Conservation (phyloP, 768 basidiomycete species). For the Hypholoma fasciculare region DNA sequence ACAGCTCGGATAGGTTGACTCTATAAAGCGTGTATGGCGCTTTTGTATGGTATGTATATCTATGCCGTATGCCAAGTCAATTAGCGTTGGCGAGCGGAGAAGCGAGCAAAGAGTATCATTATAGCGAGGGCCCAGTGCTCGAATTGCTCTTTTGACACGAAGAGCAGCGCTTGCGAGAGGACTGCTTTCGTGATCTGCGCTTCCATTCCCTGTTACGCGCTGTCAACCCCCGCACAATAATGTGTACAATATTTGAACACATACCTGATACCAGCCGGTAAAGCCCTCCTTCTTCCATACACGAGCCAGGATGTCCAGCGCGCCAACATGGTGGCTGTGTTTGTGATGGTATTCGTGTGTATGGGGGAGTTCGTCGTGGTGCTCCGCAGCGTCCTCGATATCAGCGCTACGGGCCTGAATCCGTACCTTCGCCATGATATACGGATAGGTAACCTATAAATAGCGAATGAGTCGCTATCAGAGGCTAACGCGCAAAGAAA, state of each 20-base stretch:
- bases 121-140: constrained; percentile 83
- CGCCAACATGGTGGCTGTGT: constrained; percentile 61
- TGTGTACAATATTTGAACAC: background rate
- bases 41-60: background rate
- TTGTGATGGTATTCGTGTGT: constrained; percentile 43
- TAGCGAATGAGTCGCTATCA: background rate
- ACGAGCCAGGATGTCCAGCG: constrained; percentile 70
- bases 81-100: constrained; percentile 23
- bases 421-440: constrained; percentile 96
- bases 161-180: constrained; percentile 90
- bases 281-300: constrained; percentile 80
- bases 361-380: constrained; percentile 35
- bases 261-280: constrained; percentile 93
- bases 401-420: constrained; percentile 83
- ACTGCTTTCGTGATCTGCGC: constrained; percentile 97
- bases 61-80: background rate
- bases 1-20: background rate
- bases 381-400: constrained; percentile 43
- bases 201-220: constrained; percentile 74
- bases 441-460: constrained; percentile 86
- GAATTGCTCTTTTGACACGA: constrained; percentile 97
- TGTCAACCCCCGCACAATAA: background rate
- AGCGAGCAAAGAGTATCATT: constrained; percentile 53
- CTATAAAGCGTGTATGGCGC: too few species aligned
- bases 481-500: background rate